Evolutionary conservation across 2,329 filamentous ascomycete genomes (phyloP).

Genomic region (Tolypocladium paradoxum): DNA sequence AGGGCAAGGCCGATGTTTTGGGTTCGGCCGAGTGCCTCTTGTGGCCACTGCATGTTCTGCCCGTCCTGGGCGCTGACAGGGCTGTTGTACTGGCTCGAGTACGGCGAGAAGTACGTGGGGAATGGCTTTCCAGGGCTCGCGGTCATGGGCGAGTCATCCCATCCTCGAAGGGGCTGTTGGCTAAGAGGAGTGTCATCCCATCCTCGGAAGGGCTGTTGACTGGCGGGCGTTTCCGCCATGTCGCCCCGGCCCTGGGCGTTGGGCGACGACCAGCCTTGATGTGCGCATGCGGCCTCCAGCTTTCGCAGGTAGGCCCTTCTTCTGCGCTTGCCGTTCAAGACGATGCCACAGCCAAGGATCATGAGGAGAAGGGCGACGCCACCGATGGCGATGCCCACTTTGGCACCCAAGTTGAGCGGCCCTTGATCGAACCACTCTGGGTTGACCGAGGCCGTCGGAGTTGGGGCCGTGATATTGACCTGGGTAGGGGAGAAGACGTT

Average conservation of each 20-base stretch:
- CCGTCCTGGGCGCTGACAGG: constrained; percentile 37
- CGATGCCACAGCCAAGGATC: constrained; percentile 38
- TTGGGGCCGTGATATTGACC: constrained; percentile 40
- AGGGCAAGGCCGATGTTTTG: constrained; percentile 10
- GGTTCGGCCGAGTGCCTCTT: constrained; percentile 4
- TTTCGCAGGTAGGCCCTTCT: constrained; percentile 39
- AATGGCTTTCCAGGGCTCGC: constrained; percentile 27
- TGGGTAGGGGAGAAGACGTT: constrained; percentile 36
- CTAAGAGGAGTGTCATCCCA: constrained; percentile 48
- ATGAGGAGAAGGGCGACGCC: constrained; percentile 36
- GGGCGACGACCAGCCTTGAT: constrained; percentile 30
- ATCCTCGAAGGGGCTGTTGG: constrained; percentile 38
- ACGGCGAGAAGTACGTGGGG: constrained; percentile 46
- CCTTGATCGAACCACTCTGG: constrained; percentile 30
- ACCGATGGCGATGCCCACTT: constrained; percentile 48
- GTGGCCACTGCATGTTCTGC: constrained; percentile 25
- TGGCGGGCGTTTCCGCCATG: constrained; percentile 32
- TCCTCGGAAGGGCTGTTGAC: constrained; percentile 38
- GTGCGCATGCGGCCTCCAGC: constrained; percentile 29
- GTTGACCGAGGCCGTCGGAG: constrained; percentile 26
- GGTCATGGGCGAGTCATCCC: constrained; percentile 43
- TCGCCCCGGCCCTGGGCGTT: constrained; percentile 13
- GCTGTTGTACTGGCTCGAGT: constrained; percentile 48
- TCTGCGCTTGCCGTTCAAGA: constrained; percentile 45
- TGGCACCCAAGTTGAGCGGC: constrained; percentile 39